Evolutionary conservation across 495 filamentous ascomycete genomes (phyloP).

Genomic region (Xylaria nigripes): DNA sequence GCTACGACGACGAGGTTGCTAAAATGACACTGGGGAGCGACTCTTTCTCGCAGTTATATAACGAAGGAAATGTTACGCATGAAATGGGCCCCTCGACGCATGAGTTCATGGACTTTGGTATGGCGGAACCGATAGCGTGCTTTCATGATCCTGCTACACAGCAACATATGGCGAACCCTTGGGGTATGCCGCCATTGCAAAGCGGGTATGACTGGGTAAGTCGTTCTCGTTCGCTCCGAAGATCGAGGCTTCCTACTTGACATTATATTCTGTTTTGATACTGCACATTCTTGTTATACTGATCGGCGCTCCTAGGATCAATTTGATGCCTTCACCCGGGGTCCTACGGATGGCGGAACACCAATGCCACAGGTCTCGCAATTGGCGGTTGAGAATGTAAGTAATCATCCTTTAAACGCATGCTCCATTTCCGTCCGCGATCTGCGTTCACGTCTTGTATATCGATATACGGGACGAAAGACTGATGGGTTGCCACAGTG

Average conservation of each 20-base stretch:
- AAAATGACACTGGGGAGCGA: constrained; percentile 7
- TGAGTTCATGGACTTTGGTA: constrained; percentile 11
- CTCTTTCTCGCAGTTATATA: constrained; percentile 5
- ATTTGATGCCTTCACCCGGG: constrained; percentile 20
- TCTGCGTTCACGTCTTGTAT: not conserved
- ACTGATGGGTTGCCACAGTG: constrained; percentile 6
- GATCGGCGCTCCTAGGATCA: constrained; percentile 17
- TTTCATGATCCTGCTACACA: not conserved
- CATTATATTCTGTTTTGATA: not conserved
- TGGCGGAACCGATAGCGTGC: not conserved
- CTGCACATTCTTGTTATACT: not conserved
- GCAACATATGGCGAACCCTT: constrained; percentile 8
- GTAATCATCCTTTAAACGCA: not conserved
- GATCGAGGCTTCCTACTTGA: not conserved
- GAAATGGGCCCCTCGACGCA: constrained; percentile 2
- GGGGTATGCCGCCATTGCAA: constrained; percentile 15
- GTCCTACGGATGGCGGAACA: constrained; percentile 5
- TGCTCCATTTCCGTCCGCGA: not conserved
- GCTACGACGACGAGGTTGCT: constrained; percentile 7
- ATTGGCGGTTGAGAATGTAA: constrained; percentile 9
- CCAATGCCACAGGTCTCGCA: constrained; percentile 7
- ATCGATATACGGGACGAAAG: not conserved
- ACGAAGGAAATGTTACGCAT: constrained; percentile 1
- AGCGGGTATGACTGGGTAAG: constrained; percentile 25
- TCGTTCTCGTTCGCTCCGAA: not conserved